Evolutionary conservation across 1,284 basidiomycete species (phyloP), one percentile per base, ranked within the genome.

Genomic region (Sporisorium reilianum): DNA sequence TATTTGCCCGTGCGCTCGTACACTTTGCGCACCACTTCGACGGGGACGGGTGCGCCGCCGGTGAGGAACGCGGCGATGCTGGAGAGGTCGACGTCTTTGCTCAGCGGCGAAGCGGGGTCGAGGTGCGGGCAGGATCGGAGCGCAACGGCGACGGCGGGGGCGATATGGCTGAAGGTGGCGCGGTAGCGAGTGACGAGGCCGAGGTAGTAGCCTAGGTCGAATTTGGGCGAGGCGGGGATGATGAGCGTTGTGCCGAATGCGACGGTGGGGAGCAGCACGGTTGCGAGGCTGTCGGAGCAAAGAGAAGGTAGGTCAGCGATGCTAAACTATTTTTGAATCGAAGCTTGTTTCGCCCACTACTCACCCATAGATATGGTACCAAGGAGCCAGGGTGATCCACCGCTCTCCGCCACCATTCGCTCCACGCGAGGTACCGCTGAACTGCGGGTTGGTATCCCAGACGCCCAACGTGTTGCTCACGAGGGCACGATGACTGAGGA

Each of bases 91-190:
- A 80, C 84, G 16, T 75, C 75, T 20, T 74, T 55, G 44, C 60
- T 56, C 38, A 65, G 49, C 5, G 64, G 71, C 16, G 53, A 55
- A 4, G 58, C 10, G n/a, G 53, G 36, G 38, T 72, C 61, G n/a
- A 65, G 58, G 20, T 85, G 78, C 18, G 82, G 80, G 14, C 80
- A 82, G 36, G 85, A 82, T 20, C 83, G 81, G 20, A 86, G 73
- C 0, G 83, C 81, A 25, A 86, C 83, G 9, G 85, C 86, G 16
- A 86, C 77, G 5, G 86, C 86, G 9, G 86, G 86, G 1, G 85
- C 85, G 55, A 86, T 85, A 63, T 86, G 85, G 11, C 84, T 73
- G 57, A 82, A 82, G 0, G 86, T 86, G 2, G 82, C 82, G 11
- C 80, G 75, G 41, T 83, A 79, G 16, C 79, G 77, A 38, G 84